Percentiles rank a stretch among this genome's conserved stretches.
phyloP scores from a whole-genome alignment of 352 stramenopile species.

The Chrysophaeum taylorii region DNA sequence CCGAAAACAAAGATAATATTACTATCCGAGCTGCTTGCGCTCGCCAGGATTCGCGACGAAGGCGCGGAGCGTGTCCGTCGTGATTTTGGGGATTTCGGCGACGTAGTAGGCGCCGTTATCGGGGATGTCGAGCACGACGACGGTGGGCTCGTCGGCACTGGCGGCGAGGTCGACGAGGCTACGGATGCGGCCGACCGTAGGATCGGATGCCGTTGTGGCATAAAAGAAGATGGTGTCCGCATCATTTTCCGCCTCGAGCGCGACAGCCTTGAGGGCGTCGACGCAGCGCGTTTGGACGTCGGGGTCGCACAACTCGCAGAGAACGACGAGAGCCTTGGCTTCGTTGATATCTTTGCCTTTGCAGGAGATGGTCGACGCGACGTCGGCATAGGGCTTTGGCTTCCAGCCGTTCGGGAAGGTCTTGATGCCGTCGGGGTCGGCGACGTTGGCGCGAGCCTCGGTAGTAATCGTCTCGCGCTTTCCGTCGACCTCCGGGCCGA shows the following conservation, averaged over 20 bases:
- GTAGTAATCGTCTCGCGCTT: slow-evolving; percentile 54
- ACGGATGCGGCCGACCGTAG: slow-evolving; percentile 21
- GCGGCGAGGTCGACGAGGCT: slow-evolving; percentile 30
- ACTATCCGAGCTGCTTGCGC: slow-evolving; percentile 22
- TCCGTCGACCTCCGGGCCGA: slow-evolving; percentile 57
- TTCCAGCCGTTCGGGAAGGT: slow-evolving; percentile 43
- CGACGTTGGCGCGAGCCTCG: slow-evolving; percentile 62
- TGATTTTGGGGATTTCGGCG: slow-evolving; percentile 32
- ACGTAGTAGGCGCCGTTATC: slow-evolving; percentile 40
- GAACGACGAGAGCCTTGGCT: slow-evolving; percentile 48
- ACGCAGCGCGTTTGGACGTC: slow-evolving; percentile 37
- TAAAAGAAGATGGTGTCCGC: slow-evolving; percentile 30
- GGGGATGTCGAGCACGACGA: slow-evolving; percentile 44
- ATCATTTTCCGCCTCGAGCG: background rate
- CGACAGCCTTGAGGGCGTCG: slow-evolving; percentile 28
- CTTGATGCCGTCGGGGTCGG: slow-evolving; percentile 54
- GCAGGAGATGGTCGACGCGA: slow-evolving; percentile 56
- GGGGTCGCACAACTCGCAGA: slow-evolving; percentile 37
- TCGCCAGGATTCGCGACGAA: slow-evolving; percentile 28
- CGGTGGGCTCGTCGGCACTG: slow-evolving; percentile 18
- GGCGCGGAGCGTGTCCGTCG: slow-evolving; percentile 27
- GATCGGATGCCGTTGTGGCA: slow-evolving; percentile 14
- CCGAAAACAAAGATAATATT: no score
- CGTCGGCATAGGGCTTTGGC: slow-evolving; percentile 49
- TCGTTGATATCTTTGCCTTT: slow-evolving; percentile 51